These are phyloP conservation scores for Phytophthora nicotianae DNA, from an alignment of 352 stramenopile species.

Conservation along the genomic window DNA sequence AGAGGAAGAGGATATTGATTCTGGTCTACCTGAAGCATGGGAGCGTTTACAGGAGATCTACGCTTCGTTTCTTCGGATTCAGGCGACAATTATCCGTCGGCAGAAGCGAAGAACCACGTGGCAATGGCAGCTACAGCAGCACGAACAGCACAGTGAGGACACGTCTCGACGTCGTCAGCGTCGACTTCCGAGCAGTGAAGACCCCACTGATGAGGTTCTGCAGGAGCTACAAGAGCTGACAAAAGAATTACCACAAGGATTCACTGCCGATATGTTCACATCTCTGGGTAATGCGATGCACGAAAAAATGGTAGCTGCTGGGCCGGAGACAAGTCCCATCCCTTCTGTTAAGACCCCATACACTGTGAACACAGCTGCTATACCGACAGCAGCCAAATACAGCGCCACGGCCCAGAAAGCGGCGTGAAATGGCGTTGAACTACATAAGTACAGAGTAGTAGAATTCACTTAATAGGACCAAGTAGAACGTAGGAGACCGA, in stretches of 20 bases:
- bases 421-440: slow-evolving; percentile 19
- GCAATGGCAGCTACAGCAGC: slow-evolving; percentile 25
- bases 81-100: slow-evolving; percentile 39
- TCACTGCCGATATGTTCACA: slow-evolving; percentile 69
- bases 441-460: slow-evolving; percentile 17
- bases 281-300: slow-evolving; percentile 61
- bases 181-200: slow-evolving; percentile 29
- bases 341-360: slow-evolving; percentile 9
- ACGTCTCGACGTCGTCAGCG: slow-evolving; percentile 14
- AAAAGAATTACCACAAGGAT: slow-evolving; percentile 52
- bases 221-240: slow-evolving; percentile 43
- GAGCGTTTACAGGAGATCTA: slow-evolving; percentile 45
- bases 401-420: slow-evolving; percentile 17
- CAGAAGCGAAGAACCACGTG: slow-evolving; percentile 24
- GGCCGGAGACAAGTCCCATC: slow-evolving; percentile 12
- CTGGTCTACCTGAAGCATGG: slow-evolving; percentile 30
- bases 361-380: background rate
- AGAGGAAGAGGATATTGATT: slow-evolving; percentile 26
- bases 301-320: slow-evolving; percentile 25
- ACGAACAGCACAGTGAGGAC: slow-evolving; percentile 19
- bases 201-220: slow-evolving; percentile 35
- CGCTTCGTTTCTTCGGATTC: slow-evolving; percentile 47
- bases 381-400: slow-evolving; percentile 15
- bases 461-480: slow-evolving; percentile 11
- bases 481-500: slow-evolving; percentile 9